Percentiles rank a stretch among this genome's conserved stretches.
These are phyloP conservation scores for Sarocladium oryzae DNA, from an alignment of 2,329 filamentous ascomycete species.

Conservation along the genomic window DNA sequence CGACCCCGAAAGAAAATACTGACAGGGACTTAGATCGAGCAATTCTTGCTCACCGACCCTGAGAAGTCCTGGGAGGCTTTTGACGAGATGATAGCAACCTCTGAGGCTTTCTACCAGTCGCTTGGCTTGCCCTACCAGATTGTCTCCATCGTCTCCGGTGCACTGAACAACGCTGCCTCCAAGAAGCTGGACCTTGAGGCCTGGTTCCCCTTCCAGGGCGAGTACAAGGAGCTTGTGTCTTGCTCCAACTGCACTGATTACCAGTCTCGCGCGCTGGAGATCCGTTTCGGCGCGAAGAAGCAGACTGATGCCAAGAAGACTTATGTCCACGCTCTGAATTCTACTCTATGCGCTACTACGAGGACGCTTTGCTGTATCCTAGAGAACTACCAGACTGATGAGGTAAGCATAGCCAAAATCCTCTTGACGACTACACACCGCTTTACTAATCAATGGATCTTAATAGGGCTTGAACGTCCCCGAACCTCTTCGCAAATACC, in stretches of 20 bases:
- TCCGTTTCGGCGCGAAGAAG: conserved; percentile 83
- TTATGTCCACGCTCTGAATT: conserved; percentile 90
- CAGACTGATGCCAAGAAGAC: conserved; percentile 78
- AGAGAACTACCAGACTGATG: conserved; percentile 93
- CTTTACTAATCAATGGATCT: not conserved
- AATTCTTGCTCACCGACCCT: conserved; percentile 75
- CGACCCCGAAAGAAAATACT: not conserved
- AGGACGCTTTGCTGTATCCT: conserved; percentile 89
- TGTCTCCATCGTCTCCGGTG: conserved; percentile 92
- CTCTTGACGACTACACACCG: not conserved
- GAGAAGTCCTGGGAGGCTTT: conserved; percentile 92
- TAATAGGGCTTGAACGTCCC: conserved; percentile 68
- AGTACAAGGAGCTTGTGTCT: conserved; percentile 97
- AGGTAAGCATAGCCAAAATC: conserved; percentile 43
- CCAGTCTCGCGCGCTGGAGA: conserved; percentile 89
- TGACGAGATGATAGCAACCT: conserved; percentile 83
- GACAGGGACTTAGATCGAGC: conserved; percentile 47
- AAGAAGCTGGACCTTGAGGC: conserved; percentile 97
- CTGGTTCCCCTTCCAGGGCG: conserved; percentile 92
- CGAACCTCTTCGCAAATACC: conserved; percentile 78
- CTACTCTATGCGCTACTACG: conserved; percentile 84
- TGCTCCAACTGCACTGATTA: conserved; percentile 99
- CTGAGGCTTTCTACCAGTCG: conserved; percentile 92
- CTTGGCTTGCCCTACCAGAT: conserved; percentile 86
- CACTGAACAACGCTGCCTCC: conserved; percentile 66